These are phyloP conservation scores for Xanthoparmelia taractica DNA, from an alignment of 495 filamentous ascomycete genomes.

Conservation along the genomic window DNA sequence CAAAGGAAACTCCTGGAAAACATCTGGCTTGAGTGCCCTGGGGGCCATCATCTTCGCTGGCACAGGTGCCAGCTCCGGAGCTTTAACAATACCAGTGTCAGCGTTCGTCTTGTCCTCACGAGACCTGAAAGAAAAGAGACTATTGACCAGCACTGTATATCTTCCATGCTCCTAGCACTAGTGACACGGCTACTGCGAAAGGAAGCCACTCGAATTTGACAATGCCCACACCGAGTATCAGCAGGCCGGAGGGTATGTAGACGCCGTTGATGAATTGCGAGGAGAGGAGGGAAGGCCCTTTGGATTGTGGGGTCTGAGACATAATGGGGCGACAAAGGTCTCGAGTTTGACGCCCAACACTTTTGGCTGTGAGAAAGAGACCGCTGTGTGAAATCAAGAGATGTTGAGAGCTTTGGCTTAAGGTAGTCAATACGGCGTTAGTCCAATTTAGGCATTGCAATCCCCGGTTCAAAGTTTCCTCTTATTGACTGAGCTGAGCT, in stretches of 20 bases:
- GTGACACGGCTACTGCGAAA: slow-evolving; percentile 58
- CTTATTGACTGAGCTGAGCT: not conserved
- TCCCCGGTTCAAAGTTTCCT: slow-evolving; percentile 8
- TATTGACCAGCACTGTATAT: slow-evolving; percentile 51
- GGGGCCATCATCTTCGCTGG: slow-evolving; percentile 37
- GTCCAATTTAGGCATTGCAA: not conserved
- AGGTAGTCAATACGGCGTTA: not conserved
- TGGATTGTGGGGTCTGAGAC: slow-evolving; percentile 27
- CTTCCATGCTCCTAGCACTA: slow-evolving; percentile 51
- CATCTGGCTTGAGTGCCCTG: slow-evolving; percentile 77
- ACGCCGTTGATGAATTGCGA: slow-evolving; percentile 60
- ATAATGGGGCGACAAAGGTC: slow-evolving; percentile 5
- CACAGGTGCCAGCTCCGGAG: slow-evolving; percentile 6
- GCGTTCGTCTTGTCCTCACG: slow-evolving; percentile 23
- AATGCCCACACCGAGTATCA: slow-evolving; percentile 67
- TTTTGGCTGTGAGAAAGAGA: not conserved
- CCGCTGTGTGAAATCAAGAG: not conserved
- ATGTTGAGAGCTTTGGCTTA: not conserved
- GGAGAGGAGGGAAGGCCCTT: slow-evolving; percentile 36
- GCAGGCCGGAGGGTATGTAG: slow-evolving; percentile 76
- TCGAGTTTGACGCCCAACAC: not conserved
- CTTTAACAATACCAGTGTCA: slow-evolving; percentile 36
- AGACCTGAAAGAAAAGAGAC: slow-evolving; percentile 9
- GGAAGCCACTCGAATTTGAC: slow-evolving; percentile 71
- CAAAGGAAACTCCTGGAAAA: slow-evolving; percentile 82